These are phyloP conservation scores for Colletotrichum godetiae DNA, from an alignment of 2,329 filamentous ascomycete genomes.

Conservation along the genomic window DNA sequence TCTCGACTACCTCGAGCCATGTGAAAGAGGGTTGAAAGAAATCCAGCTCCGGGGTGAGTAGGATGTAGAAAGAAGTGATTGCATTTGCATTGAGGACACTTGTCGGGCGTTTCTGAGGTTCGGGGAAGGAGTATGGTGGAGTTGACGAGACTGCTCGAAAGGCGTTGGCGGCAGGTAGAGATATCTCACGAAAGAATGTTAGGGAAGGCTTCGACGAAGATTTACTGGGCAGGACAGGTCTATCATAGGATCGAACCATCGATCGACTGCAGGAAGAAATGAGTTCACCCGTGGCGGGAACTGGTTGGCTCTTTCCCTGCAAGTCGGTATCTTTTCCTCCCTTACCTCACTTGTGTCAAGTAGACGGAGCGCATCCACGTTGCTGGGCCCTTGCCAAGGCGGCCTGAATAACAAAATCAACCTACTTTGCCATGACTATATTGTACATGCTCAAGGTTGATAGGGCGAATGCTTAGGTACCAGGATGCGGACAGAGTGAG, in stretches of 20 bases:
- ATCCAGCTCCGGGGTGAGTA: neutral
- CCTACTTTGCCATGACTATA: neutral
- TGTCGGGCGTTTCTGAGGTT: neutral
- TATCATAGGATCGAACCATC: neutral
- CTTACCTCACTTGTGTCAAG: neutral
- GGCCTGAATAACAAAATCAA: neutral
- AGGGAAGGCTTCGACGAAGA: neutral
- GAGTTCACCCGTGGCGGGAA: neutral
- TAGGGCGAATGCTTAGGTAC: neutral
- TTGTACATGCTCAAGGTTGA: neutral
- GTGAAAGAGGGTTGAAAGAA: neutral
- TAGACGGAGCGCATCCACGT: neutral
- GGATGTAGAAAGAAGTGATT: neutral
- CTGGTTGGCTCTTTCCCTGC: neutral
- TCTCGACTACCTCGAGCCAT: neutral
- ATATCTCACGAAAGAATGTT: neutral
- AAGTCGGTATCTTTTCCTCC: neutral
- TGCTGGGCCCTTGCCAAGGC: constrained; percentile 3
- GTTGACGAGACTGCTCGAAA: neutral
- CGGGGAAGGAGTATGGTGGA: neutral
- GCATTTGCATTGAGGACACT: neutral
- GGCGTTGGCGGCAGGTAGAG: neutral
- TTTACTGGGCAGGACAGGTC: neutral
- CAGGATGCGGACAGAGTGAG: neutral
- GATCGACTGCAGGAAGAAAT: neutral